Evolutionary conservation across 208 protist genomes (phyloP).

Genomic region (Tritrichomonas foetus): DNA sequence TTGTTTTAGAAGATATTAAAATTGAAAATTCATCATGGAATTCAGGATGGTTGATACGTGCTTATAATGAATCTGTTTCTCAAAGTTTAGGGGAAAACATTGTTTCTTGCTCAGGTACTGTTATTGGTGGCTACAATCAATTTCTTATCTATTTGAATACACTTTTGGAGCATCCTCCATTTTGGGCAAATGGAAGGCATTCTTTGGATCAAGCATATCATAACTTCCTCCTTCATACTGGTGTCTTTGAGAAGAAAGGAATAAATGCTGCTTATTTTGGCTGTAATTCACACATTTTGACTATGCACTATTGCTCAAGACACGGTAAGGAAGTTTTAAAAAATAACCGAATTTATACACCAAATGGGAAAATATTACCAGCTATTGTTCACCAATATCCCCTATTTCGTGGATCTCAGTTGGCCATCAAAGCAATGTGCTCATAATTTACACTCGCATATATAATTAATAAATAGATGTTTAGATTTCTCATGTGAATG

Average conservation of each 20-base stretch:
- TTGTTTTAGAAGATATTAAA: neutral
- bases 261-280: neutral
- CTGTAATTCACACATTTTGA: neutral
- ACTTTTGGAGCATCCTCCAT: neutral
- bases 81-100: neutral
- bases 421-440: too few species aligned
- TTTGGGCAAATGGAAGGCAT: neutral
- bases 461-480: too few species aligned
- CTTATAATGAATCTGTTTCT: neutral
- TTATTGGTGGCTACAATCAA: neutral
- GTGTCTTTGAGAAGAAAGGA: neutral
- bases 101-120: constrained; percentile 25
- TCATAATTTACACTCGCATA: too few species aligned
- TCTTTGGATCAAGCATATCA: constrained; percentile 36
- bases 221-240: neutral
- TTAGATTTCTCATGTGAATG: too few species aligned
- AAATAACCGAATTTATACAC: neutral
- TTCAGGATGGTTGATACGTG: neutral
- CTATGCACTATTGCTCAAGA: neutral
- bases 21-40: constrained; percentile 2
- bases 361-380: neutral
- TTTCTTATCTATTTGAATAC: neutral
- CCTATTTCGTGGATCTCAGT: neutral
- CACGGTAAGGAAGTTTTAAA: neutral
- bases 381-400: neutral